Conservation (phyloP, 1,139 yeast species). For the Saccharomycopsis phalli region DNA sequence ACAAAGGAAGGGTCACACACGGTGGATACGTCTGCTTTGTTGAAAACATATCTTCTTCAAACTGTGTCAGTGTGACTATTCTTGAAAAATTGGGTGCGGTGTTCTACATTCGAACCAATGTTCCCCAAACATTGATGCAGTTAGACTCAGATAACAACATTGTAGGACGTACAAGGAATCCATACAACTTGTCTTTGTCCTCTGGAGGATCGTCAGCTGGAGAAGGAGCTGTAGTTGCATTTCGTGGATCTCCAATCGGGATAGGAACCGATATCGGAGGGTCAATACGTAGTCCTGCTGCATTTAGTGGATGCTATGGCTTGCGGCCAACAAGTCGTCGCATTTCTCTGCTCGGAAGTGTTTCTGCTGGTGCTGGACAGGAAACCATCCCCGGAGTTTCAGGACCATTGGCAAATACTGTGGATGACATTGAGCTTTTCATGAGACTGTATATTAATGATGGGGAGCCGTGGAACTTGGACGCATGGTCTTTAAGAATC, state of each 20-base stretch:
- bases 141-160: slow-evolving; percentile 39
- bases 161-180: slow-evolving; percentile 40
- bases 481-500: slow-evolving; percentile 43
- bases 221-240: slow-evolving; percentile 46
- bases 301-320: slow-evolving; percentile 46
- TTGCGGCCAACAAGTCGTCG: slow-evolving; percentile 41
- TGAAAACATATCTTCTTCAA: slow-evolving; percentile 28
- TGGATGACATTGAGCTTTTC: slow-evolving; percentile 57
- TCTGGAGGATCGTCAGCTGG: slow-evolving; percentile 59
- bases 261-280: slow-evolving; percentile 62
- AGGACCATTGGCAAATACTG: slow-evolving; percentile 48
- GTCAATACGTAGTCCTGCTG: slow-evolving; percentile 48
- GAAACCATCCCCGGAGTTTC: too few species aligned
- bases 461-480: slow-evolving; percentile 57
- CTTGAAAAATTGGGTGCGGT: slow-evolving; percentile 43
- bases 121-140: slow-evolving; percentile 49
- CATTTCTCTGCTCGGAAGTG: slow-evolving; percentile 49
- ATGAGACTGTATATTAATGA: slow-evolving; percentile 47
- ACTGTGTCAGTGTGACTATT: slow-evolving; percentile 36
- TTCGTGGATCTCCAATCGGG: slow-evolving; percentile 42
- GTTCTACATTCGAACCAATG: slow-evolving; percentile 46
- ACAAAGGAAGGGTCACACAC: slow-evolving; percentile 37
- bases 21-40: slow-evolving; percentile 35
- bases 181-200: slow-evolving; percentile 36
- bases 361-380: slow-evolving; percentile 47